Evolutionary conservation across 1,284 basidiomycete genomes (phyloP).

Genomic region (Ganoderma lingzhi): DNA sequence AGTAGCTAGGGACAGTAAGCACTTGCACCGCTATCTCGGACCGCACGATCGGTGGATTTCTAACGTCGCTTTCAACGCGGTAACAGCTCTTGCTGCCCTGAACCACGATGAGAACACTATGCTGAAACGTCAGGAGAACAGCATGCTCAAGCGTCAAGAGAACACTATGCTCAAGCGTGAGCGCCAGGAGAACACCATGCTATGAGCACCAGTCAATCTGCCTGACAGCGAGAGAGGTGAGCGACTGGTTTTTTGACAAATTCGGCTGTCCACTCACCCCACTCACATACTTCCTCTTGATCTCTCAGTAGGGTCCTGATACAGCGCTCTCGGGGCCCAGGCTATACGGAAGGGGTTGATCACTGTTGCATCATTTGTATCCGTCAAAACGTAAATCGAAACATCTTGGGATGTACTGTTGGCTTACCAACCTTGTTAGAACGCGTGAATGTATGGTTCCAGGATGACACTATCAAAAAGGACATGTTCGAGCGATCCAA

Average conservation of each 20-base stretch:
- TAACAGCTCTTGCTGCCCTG: background rate
- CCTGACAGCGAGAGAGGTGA: background rate
- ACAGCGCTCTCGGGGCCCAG: background rate
- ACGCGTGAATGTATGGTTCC: background rate
- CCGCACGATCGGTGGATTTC: background rate
- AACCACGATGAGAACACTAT: background rate
- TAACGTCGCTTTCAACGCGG: background rate
- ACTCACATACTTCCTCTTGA: background rate
- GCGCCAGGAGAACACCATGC: too few relatives aligned
- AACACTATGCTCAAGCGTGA: too few relatives aligned
- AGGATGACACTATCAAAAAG: background rate
- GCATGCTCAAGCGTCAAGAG: background rate
- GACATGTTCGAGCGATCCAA: background rate
- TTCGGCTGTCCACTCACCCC: background rate
- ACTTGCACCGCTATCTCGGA: background rate
- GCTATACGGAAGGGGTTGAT: background rate
- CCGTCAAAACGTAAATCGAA: background rate
- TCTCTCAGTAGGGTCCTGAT: background rate
- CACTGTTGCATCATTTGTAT: background rate
- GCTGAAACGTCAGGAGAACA: background rate
- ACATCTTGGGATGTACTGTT: background rate
- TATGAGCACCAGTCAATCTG: background rate
- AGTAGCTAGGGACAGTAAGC: background rate
- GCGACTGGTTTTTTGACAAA: background rate
- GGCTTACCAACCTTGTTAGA: background rate